phyloP scores from a whole-genome alignment of 1,139 yeast species.

The Candida mesenterica region DNA sequence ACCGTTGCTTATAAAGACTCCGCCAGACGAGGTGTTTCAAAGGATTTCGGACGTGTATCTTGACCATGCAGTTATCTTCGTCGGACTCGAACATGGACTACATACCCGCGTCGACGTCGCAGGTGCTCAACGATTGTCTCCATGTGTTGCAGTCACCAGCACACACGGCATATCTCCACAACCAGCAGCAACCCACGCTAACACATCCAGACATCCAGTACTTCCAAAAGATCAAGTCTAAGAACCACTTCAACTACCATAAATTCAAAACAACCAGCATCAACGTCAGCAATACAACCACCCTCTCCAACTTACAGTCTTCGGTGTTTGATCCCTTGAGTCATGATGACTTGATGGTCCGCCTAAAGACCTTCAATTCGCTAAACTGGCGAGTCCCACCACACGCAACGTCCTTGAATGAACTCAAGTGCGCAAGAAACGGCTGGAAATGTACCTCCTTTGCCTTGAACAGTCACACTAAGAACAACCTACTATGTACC shows the following conservation, averaged over 20 bases:
- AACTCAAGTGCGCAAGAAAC: slow-evolving; percentile 38
- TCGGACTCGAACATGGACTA: slow-evolving; percentile 14
- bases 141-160: slow-evolving; percentile 24
- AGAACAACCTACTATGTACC: slow-evolving; percentile 36
- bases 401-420: slow-evolving; percentile 20
- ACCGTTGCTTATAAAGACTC: too few species aligned
- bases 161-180: slow-evolving; percentile 15
- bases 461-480: slow-evolving; percentile 20
- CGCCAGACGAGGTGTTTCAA: too few species aligned
- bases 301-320: slow-evolving; percentile 8
- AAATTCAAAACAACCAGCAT: slow-evolving; percentile 19
- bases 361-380: slow-evolving; percentile 31
- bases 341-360: slow-evolving; percentile 24
- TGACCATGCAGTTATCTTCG: too few species aligned
- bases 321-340: slow-evolving; percentile 36
- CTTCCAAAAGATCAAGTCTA: slow-evolving; percentile 35
- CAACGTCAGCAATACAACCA: slow-evolving; percentile 3
- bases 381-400: slow-evolving; percentile 38
- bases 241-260: slow-evolving; percentile 40
- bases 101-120: slow-evolving; percentile 23
- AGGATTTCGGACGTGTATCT: too few species aligned
- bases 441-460: slow-evolving; percentile 44
- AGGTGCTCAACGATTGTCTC: slow-evolving; percentile 31
- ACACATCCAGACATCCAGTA: slow-evolving; percentile 41
- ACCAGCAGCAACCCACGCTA: slow-evolving; percentile 3